A percentile compares a stretch with the other conserved stretches of the same genome.
Conservation (phyloP, 345 rosid species). For the Citrus trifoliata region DNA sequence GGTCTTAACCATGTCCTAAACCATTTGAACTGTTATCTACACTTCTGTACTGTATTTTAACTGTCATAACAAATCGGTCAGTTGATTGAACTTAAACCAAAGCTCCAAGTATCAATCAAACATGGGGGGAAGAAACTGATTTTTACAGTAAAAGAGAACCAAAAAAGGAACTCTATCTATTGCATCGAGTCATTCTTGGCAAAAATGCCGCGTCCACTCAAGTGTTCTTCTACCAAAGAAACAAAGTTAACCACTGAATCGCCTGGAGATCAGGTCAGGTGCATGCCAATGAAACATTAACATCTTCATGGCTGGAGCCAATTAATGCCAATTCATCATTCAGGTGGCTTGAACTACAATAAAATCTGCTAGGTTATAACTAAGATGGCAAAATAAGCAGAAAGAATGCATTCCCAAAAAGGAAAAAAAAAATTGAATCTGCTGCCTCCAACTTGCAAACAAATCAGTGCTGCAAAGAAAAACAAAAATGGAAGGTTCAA, state of each 20-base stretch:
- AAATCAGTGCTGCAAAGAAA: neutral
- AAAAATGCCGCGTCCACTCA: no score
- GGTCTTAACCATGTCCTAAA: neutral
- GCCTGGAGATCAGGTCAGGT: neutral
- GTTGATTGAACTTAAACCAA: neutral
- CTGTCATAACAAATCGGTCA: neutral
- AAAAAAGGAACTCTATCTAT: no score
- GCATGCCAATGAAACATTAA: neutral
- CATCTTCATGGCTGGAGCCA: neutral
- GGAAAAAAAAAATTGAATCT: neutral
- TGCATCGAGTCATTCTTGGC: no score
- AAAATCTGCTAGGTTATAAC: neutral
- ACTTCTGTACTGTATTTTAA: no score
- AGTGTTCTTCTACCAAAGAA: no score
- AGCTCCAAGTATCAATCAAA: neutral
- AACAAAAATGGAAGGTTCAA: neutral
- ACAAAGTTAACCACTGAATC: neutral
- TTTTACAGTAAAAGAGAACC: no score
- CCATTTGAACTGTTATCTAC: neutral
- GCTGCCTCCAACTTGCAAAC: neutral
- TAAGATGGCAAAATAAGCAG: neutral
- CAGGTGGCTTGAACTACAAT: neutral
- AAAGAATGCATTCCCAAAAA: neutral
- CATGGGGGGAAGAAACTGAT: neutral
- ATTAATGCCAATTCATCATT: neutral